These are phyloP conservation scores for Hypomontagnella monticulosa DNA, from an alignment of 495 filamentous ascomycete genomes.

Conservation along the genomic window DNA sequence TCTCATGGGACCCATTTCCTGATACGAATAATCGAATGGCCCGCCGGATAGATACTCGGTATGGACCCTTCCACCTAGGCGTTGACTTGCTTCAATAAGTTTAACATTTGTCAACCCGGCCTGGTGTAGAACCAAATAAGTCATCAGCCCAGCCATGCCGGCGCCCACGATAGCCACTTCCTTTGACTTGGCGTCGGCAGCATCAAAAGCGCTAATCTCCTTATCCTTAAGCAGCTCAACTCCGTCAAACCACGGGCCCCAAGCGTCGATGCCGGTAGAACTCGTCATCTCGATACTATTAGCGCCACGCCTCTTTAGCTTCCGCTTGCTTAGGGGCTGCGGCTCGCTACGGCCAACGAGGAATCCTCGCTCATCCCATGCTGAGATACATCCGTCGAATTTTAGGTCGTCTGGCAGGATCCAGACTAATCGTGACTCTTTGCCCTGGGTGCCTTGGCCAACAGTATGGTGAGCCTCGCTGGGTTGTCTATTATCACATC, in stretches of 20 bases:
- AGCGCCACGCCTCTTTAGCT: constrained; percentile 44
- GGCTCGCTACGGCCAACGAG: constrained; percentile 58
- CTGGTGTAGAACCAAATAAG: constrained; percentile 51
- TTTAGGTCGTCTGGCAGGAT: constrained; percentile 57
- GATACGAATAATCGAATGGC: constrained; percentile 74
- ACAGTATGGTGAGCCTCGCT: constrained; percentile 49
- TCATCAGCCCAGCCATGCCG: constrained; percentile 75
- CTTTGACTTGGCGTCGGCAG: constrained; percentile 63
- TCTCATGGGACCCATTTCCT: constrained; percentile 81
- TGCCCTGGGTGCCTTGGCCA: constrained; percentile 22
- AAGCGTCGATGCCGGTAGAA: constrained; percentile 63
- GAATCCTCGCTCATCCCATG: constrained; percentile 52
- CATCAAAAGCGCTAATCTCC: constrained; percentile 61
- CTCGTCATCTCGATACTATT: constrained; percentile 58
- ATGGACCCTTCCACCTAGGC: constrained; percentile 64
- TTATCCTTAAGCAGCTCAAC: constrained; percentile 68
- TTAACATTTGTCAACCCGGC: constrained; percentile 52
- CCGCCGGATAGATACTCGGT: constrained; percentile 69
- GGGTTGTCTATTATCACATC: constrained; percentile 38
- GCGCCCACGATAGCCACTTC: constrained; percentile 71
- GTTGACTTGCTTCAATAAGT: constrained; percentile 52
- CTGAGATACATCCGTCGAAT: constrained; percentile 61
- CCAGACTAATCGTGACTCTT: constrained; percentile 61
- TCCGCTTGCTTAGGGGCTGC: constrained; percentile 44
- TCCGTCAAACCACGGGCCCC: constrained; percentile 76